Evolutionary conservation across 1,139 yeast genomes (phyloP), one percentile per base, ranked within the genome.

Genomic region (Sugiyamaella novakii): DNA sequence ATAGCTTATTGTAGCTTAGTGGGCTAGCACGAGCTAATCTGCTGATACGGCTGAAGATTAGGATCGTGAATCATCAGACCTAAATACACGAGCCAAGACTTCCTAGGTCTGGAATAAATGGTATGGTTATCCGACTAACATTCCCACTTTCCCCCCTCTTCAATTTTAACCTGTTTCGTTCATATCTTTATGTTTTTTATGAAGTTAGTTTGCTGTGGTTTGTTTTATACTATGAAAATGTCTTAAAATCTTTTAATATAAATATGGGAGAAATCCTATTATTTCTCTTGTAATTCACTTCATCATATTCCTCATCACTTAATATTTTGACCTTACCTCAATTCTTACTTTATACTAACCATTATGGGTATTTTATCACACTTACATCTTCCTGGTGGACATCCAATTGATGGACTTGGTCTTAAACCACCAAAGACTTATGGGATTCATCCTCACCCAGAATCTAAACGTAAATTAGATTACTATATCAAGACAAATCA

Each of bases 401-500:
- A 28, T 12, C 44, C 27, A 19, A 42, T 52, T 47, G 54, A 51
- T 34, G 54, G 54, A 12, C 31, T 51, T 2, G 54, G 54, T 10
- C 31, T 34, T 6, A 6, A 34, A 11, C 33, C 42, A 11, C 46
- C 51, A 4, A 46, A 38, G 15, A 5, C 28, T 12, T 51, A 51
- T 37, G 39, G 39, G 8, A 24, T 41, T 22, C 14, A 22, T 2
- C 62, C 63, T n/a, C 54, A 60, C 1, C 27, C 49, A 12, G 47
- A 49, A 28, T 51, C 61, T 6, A 46, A 39, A 11, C 40, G 47
- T 4, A 60, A 59, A 45, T 53, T 60, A 11, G 38, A 46, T 10
- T 61, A 61, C 30, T 57, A 64, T 4, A 47, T 65, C 5, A 47
- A 60, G 8, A 66, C 63, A 5, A 67, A 67, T 49, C 65, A 66